A percentile compares a stretch with the other conserved stretches of the same genome.
phyloP scores from a whole-genome alignment of 2,329 filamentous ascomycete genomes.

The Hirsutella minnesotensis region DNA sequence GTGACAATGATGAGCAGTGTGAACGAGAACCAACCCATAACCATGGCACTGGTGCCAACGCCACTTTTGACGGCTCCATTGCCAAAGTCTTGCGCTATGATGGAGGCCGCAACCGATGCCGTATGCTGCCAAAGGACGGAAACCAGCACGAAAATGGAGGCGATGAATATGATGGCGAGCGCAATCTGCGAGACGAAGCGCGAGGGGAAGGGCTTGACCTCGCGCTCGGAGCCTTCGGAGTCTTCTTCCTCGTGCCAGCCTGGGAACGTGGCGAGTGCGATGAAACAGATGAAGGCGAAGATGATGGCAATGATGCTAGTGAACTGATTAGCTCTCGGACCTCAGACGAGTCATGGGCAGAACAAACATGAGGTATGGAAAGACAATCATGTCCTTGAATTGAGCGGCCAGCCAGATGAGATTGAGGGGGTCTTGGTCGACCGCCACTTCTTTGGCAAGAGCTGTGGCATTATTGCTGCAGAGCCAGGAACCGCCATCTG shows the following conservation, averaged over 20 bases:
- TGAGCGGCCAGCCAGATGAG: slow-evolving; percentile 93
- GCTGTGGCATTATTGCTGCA: slow-evolving; percentile 97
- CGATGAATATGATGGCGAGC: slow-evolving; percentile 79
- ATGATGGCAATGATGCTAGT: slow-evolving; percentile 89
- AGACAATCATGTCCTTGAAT: slow-evolving; percentile 97
- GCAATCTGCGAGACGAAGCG: slow-evolving; percentile 86
- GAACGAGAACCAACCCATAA: slow-evolving; percentile 96
- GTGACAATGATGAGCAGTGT: slow-evolving; percentile 88
- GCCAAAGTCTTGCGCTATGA: slow-evolving; percentile 84
- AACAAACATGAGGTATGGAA: slow-evolving; percentile 83
- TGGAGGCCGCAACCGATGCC: slow-evolving; percentile 85
- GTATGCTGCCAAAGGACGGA: slow-evolving; percentile 85
- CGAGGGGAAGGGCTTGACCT: slow-evolving; percentile 89
- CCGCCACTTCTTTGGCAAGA: slow-evolving; percentile 74
- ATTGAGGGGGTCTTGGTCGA: slow-evolving; percentile 93
- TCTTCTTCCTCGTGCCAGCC: slow-evolving; percentile 93
- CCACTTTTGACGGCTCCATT: slow-evolving; percentile 81
- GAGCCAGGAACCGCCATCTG: slow-evolving; percentile 80
- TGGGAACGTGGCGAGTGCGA: slow-evolving; percentile 91
- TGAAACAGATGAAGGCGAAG: slow-evolving; percentile 90
- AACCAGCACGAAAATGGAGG: slow-evolving; percentile 61
- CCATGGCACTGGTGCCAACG: slow-evolving; percentile 90
- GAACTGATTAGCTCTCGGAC: background rate
- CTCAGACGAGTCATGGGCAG: background rate
- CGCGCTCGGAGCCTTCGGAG: slow-evolving; percentile 67